Conservation (phyloP, 805 yeast genomes). For the Groenewaldozyma salmanticensis region DNA sequence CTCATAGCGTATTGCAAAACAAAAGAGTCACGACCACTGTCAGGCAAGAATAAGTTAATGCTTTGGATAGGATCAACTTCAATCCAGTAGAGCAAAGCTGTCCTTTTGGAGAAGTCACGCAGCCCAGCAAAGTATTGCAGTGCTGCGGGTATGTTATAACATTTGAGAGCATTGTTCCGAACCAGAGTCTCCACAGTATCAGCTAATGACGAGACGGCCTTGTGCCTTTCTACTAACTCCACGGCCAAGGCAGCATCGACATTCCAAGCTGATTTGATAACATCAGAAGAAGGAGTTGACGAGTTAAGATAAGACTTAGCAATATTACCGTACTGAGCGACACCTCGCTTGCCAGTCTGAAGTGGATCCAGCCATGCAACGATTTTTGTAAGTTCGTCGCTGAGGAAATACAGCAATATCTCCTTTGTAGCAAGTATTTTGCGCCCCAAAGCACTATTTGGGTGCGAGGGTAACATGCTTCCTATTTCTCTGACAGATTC, state of each 20-base stretch:
- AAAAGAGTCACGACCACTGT: slow-evolving; percentile 53
- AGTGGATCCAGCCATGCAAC: slow-evolving; percentile 71
- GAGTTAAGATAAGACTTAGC: background rate
- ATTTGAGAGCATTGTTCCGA: slow-evolving; percentile 46
- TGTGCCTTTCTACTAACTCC: slow-evolving; percentile 53
- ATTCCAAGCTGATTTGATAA: slow-evolving; percentile 47
- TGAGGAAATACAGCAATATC: slow-evolving; percentile 53
- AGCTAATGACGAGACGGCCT: slow-evolving; percentile 28
- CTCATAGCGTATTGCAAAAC: slow-evolving; percentile 83
- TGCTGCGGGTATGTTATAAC: slow-evolving; percentile 48
- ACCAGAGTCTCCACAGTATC: slow-evolving; percentile 38
- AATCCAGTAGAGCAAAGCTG: slow-evolving; percentile 50
- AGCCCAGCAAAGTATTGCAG: slow-evolving; percentile 39
- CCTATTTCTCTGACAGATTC: slow-evolving; percentile 36
- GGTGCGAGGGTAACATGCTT: slow-evolving; percentile 10
- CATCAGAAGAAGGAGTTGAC: slow-evolving; percentile 3
- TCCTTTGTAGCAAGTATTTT: slow-evolving; percentile 10
- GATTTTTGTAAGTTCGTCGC: slow-evolving; percentile 64
- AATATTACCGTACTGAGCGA: background rate
- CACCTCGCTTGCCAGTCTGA: slow-evolving; percentile 20
- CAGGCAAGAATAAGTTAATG: slow-evolving; percentile 73
- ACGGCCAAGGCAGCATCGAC: slow-evolving; percentile 68
- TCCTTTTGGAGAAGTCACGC: slow-evolving; percentile 11
- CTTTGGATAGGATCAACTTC: slow-evolving; percentile 76
- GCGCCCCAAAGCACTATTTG: slow-evolving; percentile 36